Evolutionary conservation across 176 grass and related monocot genomes (phyloP), one percentile per base, ranked within the genome.

Genomic region (Rhynchospora tenuis): DNA sequence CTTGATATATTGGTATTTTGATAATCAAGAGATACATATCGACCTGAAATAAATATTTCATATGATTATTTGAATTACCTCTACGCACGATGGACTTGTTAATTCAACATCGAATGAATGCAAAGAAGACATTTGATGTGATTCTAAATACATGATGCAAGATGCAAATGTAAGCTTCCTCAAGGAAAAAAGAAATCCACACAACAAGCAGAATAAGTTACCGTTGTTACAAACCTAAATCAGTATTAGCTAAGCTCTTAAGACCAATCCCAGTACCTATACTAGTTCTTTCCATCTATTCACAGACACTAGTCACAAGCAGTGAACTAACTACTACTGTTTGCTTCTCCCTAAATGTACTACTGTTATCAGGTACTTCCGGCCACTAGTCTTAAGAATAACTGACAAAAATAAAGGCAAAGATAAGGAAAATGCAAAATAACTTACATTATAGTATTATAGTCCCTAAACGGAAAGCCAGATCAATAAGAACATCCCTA

Each of bases 311-410:
- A 55, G 73, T 2, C 48, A 22, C 10, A 75, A 74, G 1, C 45
- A 5, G 68, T 46, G 24, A 48, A 74, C 48, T 76, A 76, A 76
- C 73, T 76, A 74, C 71, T 74, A 15, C 24, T 71, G 14, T 76
- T 54, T 55, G 13, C 24, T 55, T 76, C 13, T 76, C 14, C 23
- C 54, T 5, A 14, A 56, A 17, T 1, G 17, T 45, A 7, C 77
- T 59, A 38, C 33, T 33, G 31, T 3, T 38, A 38, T 3, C 3
- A 52, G 50, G 56, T 6, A 59, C 61, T 64, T 26, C 17, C 17
- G 9, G 14, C 29, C 44, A 45, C 19, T 20, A 59, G 56, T 10
- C 17, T 71, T 61, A 8, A 61, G 23, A 24, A 62, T 26, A 12
- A 48, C 23, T 51, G 6, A 15, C 51, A 7, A 74, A 17, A 23